Evolutionary conservation across 768 basidiomycete genomes (phyloP).

Genomic region (Naematelia encephala): DNA sequence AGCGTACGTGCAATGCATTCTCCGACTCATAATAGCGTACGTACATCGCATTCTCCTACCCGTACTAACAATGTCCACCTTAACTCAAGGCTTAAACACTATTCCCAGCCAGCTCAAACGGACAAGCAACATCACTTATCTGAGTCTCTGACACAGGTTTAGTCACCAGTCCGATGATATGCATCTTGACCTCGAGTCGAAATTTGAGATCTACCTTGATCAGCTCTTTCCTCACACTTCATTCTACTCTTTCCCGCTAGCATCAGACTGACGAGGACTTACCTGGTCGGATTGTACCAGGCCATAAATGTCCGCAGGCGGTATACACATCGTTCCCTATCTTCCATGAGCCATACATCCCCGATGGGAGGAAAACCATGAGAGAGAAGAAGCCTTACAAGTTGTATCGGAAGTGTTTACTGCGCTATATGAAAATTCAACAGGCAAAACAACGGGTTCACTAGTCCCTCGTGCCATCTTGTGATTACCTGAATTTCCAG

Average conservation of each 20-base stretch:
- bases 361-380: background rate
- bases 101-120: conserved; percentile 54
- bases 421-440: conserved; percentile 79
- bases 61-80: background rate
- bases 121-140: conserved; percentile 66
- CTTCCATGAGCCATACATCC: no score
- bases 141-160: conserved; percentile 58
- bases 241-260: background rate
- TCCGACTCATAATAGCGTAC: no score
- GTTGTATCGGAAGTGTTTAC: conserved; percentile 77
- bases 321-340: conserved; percentile 47
- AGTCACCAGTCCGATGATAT: conserved; percentile 66
- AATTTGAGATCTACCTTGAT: conserved; percentile 56
- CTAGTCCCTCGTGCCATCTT: conserved; percentile 67
- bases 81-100: conserved; percentile 19
- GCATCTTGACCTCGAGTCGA: conserved; percentile 64
- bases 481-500: conserved; percentile 61
- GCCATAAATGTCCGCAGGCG: conserved; percentile 47
- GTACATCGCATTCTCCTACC: no score
- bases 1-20: no score
- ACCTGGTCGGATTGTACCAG: conserved; percentile 44
- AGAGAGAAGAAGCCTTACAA: conserved; percentile 55
- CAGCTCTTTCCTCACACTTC: background rate
- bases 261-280: conserved; percentile 8
- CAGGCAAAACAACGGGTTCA: conserved; percentile 65